Base-by-base conservation (phyloP, 768 basidiomycete species). In the Dentipellis sp. region DNA sequence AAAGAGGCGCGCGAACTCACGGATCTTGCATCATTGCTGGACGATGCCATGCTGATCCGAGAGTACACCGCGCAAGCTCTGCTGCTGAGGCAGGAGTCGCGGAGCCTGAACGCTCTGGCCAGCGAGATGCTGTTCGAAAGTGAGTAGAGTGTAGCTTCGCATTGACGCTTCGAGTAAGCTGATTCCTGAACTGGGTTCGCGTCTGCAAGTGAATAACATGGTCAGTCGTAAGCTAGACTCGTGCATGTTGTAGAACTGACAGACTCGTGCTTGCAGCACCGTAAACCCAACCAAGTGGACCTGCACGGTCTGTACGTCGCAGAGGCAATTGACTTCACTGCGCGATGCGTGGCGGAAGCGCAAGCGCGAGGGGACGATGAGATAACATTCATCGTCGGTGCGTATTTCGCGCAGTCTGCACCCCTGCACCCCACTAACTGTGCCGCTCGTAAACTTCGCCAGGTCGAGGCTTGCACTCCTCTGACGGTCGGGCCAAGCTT, bases 251-350 rank as follows among this genome's bases (percentile, higher is more conserved):
- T 2, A 4, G n/a, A 45, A 16, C n/a, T 2, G n/a, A 19, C 42
- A 9, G 8, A 45, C 16, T 45, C 11, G 16, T 19, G 21, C 17
- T 3, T 50, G 3, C 40, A 46, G 23, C 16, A 17, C 22, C 53
- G 46, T 21, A 17, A 16, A 23, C 45, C 11, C 3, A 37, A 36
- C 2, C n/a, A 55, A 22, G 35, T 79, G 50, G 78, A 79, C 63
- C 66, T 80, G n/a, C 78, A 80, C 62, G 78, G 78, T 1, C 66
- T 79, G 4, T 77, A 76, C 64, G 78, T 78, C 16, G 73, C 75
- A 61, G 78, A 80, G 58, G 74, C 75, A 1, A 72, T 79, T 51
- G 69, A 71, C 42, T 65, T 66, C 38, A 71, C 72, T 6, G 78
- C 78, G 58, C 16, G 45, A 1, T 73, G 74, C n/a, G 71, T 78